Evolutionary conservation across 257 asterid species (phyloP).

Genomic region (Petunia secreta): DNA sequence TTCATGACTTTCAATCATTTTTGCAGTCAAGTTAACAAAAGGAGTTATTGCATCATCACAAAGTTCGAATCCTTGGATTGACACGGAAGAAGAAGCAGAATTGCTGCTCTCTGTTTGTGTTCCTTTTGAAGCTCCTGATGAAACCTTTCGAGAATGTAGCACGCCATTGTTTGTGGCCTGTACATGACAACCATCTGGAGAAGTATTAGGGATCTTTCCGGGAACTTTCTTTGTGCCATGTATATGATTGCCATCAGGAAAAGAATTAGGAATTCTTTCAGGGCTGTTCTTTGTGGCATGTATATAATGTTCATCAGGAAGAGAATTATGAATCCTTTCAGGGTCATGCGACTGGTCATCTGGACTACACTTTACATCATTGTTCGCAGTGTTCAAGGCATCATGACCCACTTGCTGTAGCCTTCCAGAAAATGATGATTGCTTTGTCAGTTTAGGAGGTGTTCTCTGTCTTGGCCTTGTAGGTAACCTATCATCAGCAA

Average conservation of each 20-base stretch:
- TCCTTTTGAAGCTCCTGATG: conserved; percentile 48
- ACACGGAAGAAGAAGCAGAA: conserved; percentile 75
- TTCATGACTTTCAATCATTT: conserved; percentile 42
- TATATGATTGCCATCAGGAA: conserved; percentile 36
- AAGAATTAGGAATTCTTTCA: conserved; percentile 37
- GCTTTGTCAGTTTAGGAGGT: conserved; percentile 56
- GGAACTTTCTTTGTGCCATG: conserved; percentile 40
- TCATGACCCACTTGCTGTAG: conserved; percentile 49
- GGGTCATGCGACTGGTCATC: conserved; percentile 38
- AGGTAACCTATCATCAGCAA: conserved; percentile 58
- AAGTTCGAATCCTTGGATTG: conserved; percentile 76
- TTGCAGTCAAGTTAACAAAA: conserved; percentile 40
- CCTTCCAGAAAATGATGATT: conserved; percentile 59
- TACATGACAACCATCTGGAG: conserved; percentile 35
- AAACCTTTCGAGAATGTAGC: conserved; percentile 47
- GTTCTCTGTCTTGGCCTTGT: conserved; percentile 58
- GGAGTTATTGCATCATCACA: conserved; percentile 62
- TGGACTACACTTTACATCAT: conserved; percentile 36
- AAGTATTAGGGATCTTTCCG: conserved; percentile 39
- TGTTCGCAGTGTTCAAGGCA: conserved; percentile 40
- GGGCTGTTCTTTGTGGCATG: conserved; percentile 41
- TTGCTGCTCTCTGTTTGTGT: conserved; percentile 67
- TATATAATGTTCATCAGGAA: conserved; percentile 34
- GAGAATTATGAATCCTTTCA: conserved; percentile 39
- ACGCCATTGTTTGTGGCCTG: conserved; percentile 42